Base-by-base conservation (phyloP, 1,284 basidiomycete species). In the Bjerkandera adusta region DNA sequence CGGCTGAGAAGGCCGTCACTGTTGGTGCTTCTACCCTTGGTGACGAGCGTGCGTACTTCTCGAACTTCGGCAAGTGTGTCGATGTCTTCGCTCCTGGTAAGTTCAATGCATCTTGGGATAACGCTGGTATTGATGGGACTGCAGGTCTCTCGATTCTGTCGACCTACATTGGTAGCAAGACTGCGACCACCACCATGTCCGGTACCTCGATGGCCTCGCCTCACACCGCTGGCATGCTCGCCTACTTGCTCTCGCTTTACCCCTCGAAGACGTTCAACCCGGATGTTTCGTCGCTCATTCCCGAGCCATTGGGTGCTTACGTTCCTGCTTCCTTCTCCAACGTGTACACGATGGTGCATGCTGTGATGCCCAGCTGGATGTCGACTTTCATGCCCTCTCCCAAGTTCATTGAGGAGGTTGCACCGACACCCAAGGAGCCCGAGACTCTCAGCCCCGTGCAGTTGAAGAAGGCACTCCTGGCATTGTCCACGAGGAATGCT, bases 41-140 rank as follows among this genome's bases (percentile, higher is more conserved):
- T 38, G 89, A 93, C 63, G 77, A 79, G 56, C 76, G 84, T 39
- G 87, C 89, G 26, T 86, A 83, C 71, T 91, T 91, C 75, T 83
- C 80, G 57, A 88, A 86, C 76, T 76, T 70, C 61, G 84, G 83
- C 51, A 63, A 76, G 52, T 83, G 84, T 58, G 82, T 89, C 55
- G 86, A 90, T 60, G 69, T 90, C 62, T 88, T 88, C 59, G 85
- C 81, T 5, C 87, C 88, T 27, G 87, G 83, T 57, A 61, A 24
- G 57, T 52, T 5, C 12, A 12, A 3, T 20, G 11, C 20, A 2
- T 3, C 22, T 22, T 48, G 2, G 16, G 18, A 11, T 25, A 16
- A 37, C 15, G 11, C 39, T 16, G 10, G 5, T 21, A 11, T 29
- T 13, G n/a, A 16, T 21, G 27, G 32, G 24, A 39, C 40, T 2